Evolutionary conservation across 2,329 filamentous ascomycete species (phyloP), one percentile per base, ranked within the genome.

Genomic region (Nemania serpens): DNA sequence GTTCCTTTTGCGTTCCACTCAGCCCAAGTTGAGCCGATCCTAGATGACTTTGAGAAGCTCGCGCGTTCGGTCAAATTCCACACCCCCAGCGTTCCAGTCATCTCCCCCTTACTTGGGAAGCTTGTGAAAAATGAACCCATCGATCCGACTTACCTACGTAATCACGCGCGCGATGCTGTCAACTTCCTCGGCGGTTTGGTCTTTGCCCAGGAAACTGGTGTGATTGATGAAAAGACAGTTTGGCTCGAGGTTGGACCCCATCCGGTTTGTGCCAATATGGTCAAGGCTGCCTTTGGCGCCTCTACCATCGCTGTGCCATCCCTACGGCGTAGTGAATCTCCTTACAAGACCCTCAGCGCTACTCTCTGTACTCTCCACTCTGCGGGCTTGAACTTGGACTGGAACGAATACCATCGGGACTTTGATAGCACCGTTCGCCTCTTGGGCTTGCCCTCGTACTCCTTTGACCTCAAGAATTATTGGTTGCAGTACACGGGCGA

Each of bases 241-340:
- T 91, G 86, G 84, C 77, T 93, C 58, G 90, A 93, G 73, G 77
- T 92, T 64, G 90, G 90, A n/a, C 88, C 89, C 39, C 87, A 91
- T 69, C 88, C 89, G 0, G 84, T 91, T 13, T 89, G 85, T 74
- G 81, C 82, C 46, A 83, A 83, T 61, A 87, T 92, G 82, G 82
- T 91, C 65, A 89, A 88, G 77, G 82, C 84, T 15, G 85, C 83
- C 4, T 81, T 90, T 55, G 83, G 82, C 25, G 74, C 77, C 5
- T 76, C 79, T 10, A 83, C 82, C 25, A 78, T 82, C 42, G 82
- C 84, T 13, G 80, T 84, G 11, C 81, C 87, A 2, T 86, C 88
- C 2, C 78, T 91, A 11, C 85, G 85, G 34, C 84, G 87, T 59
- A 82, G 81, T 45, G 87, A 90, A 70, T 77, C 84, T 60, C 78